Evolutionary conservation across 805 yeast genomes (phyloP).

Genomic region (Metschnikowia drakensbergensis): DNA sequence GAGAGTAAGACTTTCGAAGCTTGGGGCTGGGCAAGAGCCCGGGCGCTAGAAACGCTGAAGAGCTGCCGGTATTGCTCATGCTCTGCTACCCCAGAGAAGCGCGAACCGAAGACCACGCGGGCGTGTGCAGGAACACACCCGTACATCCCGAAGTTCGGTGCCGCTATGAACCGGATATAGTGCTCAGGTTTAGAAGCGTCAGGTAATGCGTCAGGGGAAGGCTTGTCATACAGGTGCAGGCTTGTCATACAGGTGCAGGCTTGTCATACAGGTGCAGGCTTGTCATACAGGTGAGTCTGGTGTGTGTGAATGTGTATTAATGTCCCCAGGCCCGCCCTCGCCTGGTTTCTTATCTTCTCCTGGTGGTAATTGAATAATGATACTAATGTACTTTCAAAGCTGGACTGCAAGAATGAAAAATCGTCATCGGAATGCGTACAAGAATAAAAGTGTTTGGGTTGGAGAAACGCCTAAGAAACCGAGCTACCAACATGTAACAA

Average conservation of each 20-base stretch:
- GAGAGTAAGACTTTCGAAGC: background rate
- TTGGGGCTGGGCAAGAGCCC: constrained; percentile 4
- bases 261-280: background rate
- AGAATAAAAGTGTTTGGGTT: background rate
- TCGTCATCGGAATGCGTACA: background rate
- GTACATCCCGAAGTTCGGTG: too few relatives aligned
- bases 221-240: background rate
- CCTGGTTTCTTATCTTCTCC: background rate
- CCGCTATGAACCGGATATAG: too few relatives aligned
- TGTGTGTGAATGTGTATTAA: background rate
- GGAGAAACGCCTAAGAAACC: constrained; percentile 1
- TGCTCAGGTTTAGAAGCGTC: too few relatives aligned
- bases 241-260: background rate
- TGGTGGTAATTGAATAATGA: background rate
- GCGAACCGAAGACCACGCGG: background rate
- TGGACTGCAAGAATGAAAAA: background rate
- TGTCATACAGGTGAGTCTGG: background rate
- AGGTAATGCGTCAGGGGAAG: too few relatives aligned
- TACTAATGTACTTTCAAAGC: background rate
- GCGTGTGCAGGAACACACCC: too few relatives aligned
- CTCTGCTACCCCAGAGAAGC: background rate
- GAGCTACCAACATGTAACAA: constrained; percentile 1
- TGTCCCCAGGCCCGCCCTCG: constrained; percentile 2
- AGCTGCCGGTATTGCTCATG: constrained; percentile 3
- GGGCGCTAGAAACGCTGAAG: constrained; percentile 2